Base-by-base conservation (phyloP, 805 yeast species). In the Starmerella geochares region DNA sequence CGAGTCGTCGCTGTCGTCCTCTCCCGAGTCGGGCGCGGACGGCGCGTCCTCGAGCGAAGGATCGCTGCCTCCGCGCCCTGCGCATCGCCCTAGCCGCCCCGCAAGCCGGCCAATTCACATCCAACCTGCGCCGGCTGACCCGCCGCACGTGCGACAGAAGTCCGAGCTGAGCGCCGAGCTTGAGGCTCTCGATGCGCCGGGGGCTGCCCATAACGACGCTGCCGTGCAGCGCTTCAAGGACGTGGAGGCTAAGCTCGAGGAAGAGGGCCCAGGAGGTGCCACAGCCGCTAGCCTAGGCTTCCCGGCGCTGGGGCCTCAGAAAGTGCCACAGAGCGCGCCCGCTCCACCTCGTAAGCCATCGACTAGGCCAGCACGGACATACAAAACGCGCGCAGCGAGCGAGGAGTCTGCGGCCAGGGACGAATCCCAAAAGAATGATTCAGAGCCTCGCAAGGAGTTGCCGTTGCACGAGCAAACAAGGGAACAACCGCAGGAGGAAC, bases 251-350 rank as follows among this genome's bases (percentile, higher is more conserved):
- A 20, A 41, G n/a, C 42, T 54, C 20, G 54, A 47, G 16, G 38
- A 9, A 1, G 58, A 54, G 35, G 58, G 58, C 13, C 57, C 54
- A 1, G 53, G 50, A 4, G 58, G 58, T 14, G 45, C 45, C 1
- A 53, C 58, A 1, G 46, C 58, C 3, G 35, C 29, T 11, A 24
- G 23, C 11, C 46, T 54, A 19, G 36, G 46, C 7, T 39, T 14
- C 20, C 57, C 57, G 2, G 49, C 43, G 2, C 38, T 54, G 2
- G 48, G 48, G 11, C 51, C 52, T 8, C 33, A 35, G 17, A 33
- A 45, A 17, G 41, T 17, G 13, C 16, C 8, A 4, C 40, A 16
- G 29, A 39, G 49, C 14, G n/a, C 13, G 3, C 24, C 37, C 16
- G 25, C 28, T 4, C 24, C 36, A 11, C 50, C 49, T 2, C 44